Evolutionary conservation across 148 eudicot genomes (phyloP).

Genomic region (Bassia scoparia): DNA sequence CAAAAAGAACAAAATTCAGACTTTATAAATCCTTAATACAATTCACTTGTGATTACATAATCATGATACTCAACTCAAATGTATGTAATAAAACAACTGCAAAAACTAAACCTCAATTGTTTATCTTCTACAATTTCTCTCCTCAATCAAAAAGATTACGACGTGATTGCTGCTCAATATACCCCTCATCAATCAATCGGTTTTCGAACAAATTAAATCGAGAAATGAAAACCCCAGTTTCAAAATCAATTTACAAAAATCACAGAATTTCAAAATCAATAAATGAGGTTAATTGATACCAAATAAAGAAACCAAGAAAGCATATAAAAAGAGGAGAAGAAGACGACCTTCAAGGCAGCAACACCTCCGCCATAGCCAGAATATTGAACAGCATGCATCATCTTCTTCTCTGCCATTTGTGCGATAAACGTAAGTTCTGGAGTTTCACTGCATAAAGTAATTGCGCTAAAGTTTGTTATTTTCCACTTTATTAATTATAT

Average conservation of each 20-base stretch:
- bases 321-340: background rate
- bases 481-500: too few species aligned
- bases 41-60: too few species aligned
- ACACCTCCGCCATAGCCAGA: conserved; percentile 27
- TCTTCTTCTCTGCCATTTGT: conserved; percentile 13
- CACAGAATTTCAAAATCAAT: background rate
- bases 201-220: too few species aligned
- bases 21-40: too few species aligned
- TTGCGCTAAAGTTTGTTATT: too few species aligned
- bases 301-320: too few species aligned
- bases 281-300: too few species aligned
- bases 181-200: background rate
- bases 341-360: conserved; percentile 20
- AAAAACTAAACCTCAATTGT: background rate
- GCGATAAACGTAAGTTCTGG: background rate
- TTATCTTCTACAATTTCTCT: background rate
- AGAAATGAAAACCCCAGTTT: background rate
- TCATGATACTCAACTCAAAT: too few species aligned
- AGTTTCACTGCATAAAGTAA: too few species aligned
- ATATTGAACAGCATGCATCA: conserved; percentile 27
- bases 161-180: background rate
- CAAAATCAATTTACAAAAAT: background rate
- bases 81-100: too few species aligned
- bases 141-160: background rate
- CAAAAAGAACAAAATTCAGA: background rate